Conservation (phyloP, 1,139 yeast species). For the Arxiozyma heterogenica region DNA sequence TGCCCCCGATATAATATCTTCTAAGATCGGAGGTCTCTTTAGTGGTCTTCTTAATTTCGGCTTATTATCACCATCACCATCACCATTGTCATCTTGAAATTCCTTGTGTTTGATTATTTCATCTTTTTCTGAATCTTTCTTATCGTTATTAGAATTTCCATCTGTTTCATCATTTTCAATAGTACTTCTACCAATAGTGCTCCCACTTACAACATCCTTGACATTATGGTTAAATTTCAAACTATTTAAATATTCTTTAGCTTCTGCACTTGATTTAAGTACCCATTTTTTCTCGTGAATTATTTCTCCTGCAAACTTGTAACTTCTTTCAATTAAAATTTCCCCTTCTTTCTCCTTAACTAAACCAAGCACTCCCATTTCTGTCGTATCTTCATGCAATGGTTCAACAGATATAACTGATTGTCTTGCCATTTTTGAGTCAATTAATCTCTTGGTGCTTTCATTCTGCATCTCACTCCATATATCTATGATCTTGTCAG, state of each 20-base stretch:
- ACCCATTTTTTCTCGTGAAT: constrained; percentile 73
- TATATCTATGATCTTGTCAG: constrained; percentile 35
- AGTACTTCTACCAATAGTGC: background rate
- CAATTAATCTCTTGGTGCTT: constrained; percentile 20
- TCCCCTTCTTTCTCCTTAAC: constrained; percentile 21
- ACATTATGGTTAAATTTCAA: constrained; percentile 30
- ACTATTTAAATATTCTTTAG: constrained; percentile 65
- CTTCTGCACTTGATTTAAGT: constrained; percentile 72
- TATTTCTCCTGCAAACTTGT: constrained; percentile 83
- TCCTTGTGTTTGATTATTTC: background rate
- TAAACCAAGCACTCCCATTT: constrained; percentile 6
- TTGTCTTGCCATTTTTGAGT: constrained; percentile 13
- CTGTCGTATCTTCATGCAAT: background rate
- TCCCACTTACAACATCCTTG: background rate
- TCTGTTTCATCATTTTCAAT: constrained; percentile 16
- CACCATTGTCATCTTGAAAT: background rate
- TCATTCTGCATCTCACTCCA: constrained; percentile 39
- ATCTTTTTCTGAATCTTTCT: background rate
- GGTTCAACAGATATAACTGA: constrained; percentile 18
- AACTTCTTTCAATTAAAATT: constrained; percentile 65
- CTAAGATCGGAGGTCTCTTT: constrained; percentile 70
- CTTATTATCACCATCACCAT: constrained; percentile 7
- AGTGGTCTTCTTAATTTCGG: constrained; percentile 34
- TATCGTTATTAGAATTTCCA: background rate
- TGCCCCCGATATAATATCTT: constrained; percentile 53